Evolutionary conservation across 208 protist species (phyloP).

Genomic region (Leishmania tropica): DNA sequence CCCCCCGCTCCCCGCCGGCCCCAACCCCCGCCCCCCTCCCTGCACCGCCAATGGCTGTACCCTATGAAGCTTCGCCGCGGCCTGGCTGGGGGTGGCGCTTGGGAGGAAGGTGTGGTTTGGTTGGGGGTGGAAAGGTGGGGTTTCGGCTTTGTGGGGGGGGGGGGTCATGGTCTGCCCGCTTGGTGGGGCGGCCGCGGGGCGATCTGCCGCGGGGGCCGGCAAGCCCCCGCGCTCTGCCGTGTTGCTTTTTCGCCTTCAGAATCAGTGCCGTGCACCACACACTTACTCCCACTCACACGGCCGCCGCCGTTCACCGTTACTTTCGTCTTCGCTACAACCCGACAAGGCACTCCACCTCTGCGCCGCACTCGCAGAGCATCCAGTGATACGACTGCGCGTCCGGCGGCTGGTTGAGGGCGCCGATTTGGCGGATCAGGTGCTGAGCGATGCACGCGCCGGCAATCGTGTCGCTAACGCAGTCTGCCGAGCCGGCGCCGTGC

Average conservation of each 20-base stretch:
- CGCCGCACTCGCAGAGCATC: conserved; percentile 14
- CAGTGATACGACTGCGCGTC: conserved; percentile 25
- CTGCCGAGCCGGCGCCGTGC: neutral
- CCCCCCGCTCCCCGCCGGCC: too few relatives aligned
- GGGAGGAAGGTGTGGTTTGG: too few relatives aligned
- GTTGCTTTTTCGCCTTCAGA: neutral
- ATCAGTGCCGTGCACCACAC: neutral
- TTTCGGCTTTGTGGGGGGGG: too few relatives aligned
- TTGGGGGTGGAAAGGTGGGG: too few relatives aligned
- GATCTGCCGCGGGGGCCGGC: too few relatives aligned
- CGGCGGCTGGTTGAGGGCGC: conserved; percentile 5
- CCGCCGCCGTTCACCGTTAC: neutral
- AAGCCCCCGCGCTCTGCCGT: neutral
- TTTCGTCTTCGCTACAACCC: conserved; percentile 8
- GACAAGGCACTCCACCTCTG: conserved; percentile 35
- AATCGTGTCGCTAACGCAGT: conserved; percentile 38
- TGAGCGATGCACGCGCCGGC: conserved; percentile 53
- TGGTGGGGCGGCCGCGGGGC: too few relatives aligned
- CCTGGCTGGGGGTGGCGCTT: too few relatives aligned
- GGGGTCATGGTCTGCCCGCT: too few relatives aligned
- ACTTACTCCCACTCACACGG: neutral
- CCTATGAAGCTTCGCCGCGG: too few relatives aligned
- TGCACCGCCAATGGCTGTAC: too few relatives aligned
- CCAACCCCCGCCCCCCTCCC: too few relatives aligned
- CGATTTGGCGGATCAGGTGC: conserved; percentile 41